These are phyloP conservation scores for Hypoxylon sp. DNA, from an alignment of 2,329 filamentous ascomycete species.

Conservation along the genomic window DNA sequence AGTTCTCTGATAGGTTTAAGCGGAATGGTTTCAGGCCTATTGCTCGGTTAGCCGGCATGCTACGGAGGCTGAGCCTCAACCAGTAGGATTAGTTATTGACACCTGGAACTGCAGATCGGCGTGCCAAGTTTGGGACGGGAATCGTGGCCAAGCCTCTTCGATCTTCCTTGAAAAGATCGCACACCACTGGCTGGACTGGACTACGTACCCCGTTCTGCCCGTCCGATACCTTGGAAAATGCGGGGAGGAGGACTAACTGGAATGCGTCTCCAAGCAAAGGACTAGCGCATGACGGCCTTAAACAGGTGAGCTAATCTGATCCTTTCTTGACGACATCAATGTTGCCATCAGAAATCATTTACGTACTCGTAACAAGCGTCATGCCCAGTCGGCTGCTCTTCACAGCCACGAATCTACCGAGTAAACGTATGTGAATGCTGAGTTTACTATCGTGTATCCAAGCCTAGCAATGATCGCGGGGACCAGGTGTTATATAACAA, in stretches of 20 bases:
- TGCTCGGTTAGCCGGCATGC: conserved; percentile 20
- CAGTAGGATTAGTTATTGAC: conserved; percentile 7
- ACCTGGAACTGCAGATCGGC: conserved; percentile 3
- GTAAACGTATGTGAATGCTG: background rate
- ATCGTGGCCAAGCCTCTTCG: conserved; percentile 14
- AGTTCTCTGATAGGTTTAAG: background rate
- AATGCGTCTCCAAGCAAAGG: background rate
- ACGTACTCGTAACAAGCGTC: background rate
- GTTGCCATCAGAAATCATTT: conserved; percentile 6
- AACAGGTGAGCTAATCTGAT: conserved; percentile 25
- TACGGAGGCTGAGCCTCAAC: conserved; percentile 23
- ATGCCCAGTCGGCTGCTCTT: background rate
- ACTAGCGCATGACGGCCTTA: conserved; percentile 2
- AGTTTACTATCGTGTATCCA: background rate
- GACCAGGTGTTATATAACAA: background rate
- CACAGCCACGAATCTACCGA: background rate
- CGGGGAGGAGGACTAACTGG: conserved; percentile 15
- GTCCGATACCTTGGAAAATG: conserved; percentile 19
- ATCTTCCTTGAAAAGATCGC: conserved; percentile 19
- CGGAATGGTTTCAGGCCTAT: conserved; percentile 14
- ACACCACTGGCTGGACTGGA: too few species aligned
- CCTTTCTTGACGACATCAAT: conserved; percentile 27
- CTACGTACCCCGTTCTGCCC: conserved; percentile 2
- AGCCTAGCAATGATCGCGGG: background rate
- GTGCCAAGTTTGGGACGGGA: conserved; percentile 13